Evolutionary conservation across 148 eudicot genomes (phyloP), one percentile per base, ranked within the genome.

Genomic region (Vaccinium macrocarpon): DNA sequence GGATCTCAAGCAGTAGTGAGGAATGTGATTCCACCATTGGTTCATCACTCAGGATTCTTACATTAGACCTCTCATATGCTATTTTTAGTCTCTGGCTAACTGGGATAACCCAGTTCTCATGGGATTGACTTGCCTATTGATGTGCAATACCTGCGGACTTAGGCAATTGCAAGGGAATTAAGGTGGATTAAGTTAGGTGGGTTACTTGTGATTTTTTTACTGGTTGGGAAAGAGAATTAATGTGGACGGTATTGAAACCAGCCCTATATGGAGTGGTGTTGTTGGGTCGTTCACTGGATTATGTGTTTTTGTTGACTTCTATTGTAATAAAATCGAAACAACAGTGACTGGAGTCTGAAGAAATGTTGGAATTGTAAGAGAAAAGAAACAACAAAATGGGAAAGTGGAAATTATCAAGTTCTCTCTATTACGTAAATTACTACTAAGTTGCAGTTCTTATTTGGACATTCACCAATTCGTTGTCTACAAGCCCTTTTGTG

Each of bases 1-100:
- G 73, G 73, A 27, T 38, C 73, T 27, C 73, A 68, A 68, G 73
- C 73, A 68, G 42, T 38, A 68, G 73, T 68, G 38, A 27, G 73
- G 73, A n/a, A 29, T 13, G 42, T 68, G 38, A 68, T 68, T 27
- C 18, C 73, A 13, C 38, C 73, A 14, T 68, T 27, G 73, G 38
- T 68, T 68, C 38, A 27, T 68, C 7, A 7, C 73, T 12, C 8
- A 29, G 18, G 73, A 29, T 68, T 68, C 73, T 13, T 27, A 27
- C 38, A 27, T 29, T 29, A 13, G 38, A 11, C 19, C 38, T 68
- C 73, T 27, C 38, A 13, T 29, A 68, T 68, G 73, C 18, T 18
- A 68, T 3, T 68, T 68, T 6, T 27, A 68, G 38, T 35, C 42
- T 29, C 8, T 29, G 35, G 38, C 73, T 13, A 13, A 68, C 42